Evolutionary conservation across 2,329 filamentous ascomycete species (phyloP).

Genomic region (Xylariaceae sp.): DNA sequence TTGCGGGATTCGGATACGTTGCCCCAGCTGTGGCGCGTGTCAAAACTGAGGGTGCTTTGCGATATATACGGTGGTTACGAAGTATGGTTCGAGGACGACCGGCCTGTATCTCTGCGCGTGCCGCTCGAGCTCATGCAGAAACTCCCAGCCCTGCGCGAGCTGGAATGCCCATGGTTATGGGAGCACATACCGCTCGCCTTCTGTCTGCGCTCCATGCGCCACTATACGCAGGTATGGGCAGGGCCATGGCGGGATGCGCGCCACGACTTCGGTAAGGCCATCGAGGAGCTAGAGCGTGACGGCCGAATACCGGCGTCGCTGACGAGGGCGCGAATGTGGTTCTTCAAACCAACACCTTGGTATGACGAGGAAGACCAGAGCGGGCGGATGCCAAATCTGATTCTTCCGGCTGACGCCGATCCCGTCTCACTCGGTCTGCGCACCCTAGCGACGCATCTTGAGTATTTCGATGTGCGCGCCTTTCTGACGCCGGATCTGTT

Average conservation of each 20-base stretch:
- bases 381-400: constrained; percentile 21
- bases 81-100: background rate
- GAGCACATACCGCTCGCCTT: constrained; percentile 20
- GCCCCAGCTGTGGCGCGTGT: constrained; percentile 14
- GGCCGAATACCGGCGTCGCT: constrained; percentile 1
- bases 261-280: constrained; percentile 18
- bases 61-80: background rate
- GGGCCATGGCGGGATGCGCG: constrained; percentile 22
- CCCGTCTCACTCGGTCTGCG: constrained; percentile 22
- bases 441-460: constrained; percentile 17
- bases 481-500: constrained; percentile 16
- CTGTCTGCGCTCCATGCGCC: constrained; percentile 11
- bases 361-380: constrained; percentile 1
- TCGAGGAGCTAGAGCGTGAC: constrained; percentile 16
- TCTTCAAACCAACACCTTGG: background rate
- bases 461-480: constrained; percentile 21
- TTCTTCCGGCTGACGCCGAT: constrained; percentile 16
- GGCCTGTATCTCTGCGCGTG: constrained; percentile 2
- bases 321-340: constrained; percentile 3
- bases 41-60: constrained; percentile 16
- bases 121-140: constrained; percentile 1
- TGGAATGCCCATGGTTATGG: constrained; percentile 23
- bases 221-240: constrained; percentile 17
- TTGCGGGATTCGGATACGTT: background rate
- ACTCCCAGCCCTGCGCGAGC: constrained; percentile 6